Conservation (phyloP, 2,329 filamentous ascomycete species). For the Lasiodiplodia theobromae region DNA sequence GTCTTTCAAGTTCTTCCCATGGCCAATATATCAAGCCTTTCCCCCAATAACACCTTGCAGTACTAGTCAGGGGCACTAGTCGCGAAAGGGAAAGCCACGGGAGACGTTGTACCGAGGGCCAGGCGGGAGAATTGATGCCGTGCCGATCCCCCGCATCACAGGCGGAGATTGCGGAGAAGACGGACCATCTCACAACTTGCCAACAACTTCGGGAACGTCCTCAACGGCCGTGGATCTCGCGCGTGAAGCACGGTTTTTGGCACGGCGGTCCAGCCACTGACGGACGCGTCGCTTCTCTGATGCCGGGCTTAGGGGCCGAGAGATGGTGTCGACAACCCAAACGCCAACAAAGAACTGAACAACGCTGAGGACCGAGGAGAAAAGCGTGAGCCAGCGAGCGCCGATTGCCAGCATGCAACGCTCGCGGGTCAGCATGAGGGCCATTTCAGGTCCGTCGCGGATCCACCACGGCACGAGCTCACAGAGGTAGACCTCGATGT, state of each 20-base stretch:
- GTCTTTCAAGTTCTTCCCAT: background rate
- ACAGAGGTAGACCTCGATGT: slow-evolving; percentile 13
- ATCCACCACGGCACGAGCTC: background rate
- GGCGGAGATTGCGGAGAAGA: slow-evolving; percentile 11
- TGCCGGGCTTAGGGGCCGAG: background rate
- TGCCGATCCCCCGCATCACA: slow-evolving; percentile 20
- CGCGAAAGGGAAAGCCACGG: slow-evolving; percentile 1
- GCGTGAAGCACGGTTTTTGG: background rate
- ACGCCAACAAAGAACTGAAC: slow-evolving; percentile 6
- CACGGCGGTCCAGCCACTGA: background rate
- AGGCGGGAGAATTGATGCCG: background rate
- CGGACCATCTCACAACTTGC: background rate
- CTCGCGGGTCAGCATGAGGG: background rate
- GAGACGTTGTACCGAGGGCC: slow-evolving; percentile 11
- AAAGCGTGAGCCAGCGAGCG: background rate
- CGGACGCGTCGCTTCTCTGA: background rate
- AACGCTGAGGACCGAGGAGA: background rate
- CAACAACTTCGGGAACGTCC: background rate
- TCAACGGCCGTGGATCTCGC: background rate
- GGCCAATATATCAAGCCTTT: background rate
- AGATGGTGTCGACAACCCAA: slow-evolving; percentile 9
- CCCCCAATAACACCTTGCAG: background rate
- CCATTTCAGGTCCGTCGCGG: background rate
- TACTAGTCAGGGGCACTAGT: slow-evolving; percentile 2
- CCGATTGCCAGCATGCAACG: background rate